Conservation (phyloP, 768 basidiomycete species). For the Naganishia randhawae region DNA sequence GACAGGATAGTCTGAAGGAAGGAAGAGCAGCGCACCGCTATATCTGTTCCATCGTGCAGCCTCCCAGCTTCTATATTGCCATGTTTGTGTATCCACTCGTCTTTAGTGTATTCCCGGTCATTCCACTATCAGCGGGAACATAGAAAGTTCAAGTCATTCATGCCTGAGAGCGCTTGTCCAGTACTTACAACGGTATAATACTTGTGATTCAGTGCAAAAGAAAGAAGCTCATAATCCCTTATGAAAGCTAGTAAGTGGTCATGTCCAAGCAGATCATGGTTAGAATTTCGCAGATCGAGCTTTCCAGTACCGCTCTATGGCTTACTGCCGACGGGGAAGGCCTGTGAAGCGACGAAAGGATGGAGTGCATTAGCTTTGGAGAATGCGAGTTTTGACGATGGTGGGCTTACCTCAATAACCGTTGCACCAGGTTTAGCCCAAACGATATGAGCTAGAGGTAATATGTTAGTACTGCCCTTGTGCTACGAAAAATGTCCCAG, state of each 20-base stretch:
- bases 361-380: background rate
- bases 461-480: background rate
- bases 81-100: constrained; percentile 30
- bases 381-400: background rate
- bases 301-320: background rate
- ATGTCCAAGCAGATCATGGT: background rate
- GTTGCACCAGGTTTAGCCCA: constrained; percentile 34
- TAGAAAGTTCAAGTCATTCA: background rate
- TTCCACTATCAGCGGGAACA: constrained; percentile 31
- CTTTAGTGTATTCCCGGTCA: constrained; percentile 30
- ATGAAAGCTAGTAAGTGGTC: constrained; percentile 27
- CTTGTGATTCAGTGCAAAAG: constrained; percentile 33
- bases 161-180: background rate
- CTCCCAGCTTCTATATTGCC: constrained; percentile 25
- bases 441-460: constrained; percentile 29
- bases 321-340: constrained; percentile 9
- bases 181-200: constrained; percentile 32
- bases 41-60: constrained; percentile 33
- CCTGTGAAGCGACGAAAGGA: background rate
- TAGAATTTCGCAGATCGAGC: background rate
- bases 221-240: constrained; percentile 32
- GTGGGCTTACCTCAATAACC: constrained; percentile 29
- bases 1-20: background rate
- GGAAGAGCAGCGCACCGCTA: constrained; percentile 22
- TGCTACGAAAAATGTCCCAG: too few species aligned